A percentile compares a stretch with the other conserved stretches of the same genome.
phyloP scores from a whole-genome alignment of 2,329 filamentous ascomycete genomes.

The Trichoderma sp. region DNA sequence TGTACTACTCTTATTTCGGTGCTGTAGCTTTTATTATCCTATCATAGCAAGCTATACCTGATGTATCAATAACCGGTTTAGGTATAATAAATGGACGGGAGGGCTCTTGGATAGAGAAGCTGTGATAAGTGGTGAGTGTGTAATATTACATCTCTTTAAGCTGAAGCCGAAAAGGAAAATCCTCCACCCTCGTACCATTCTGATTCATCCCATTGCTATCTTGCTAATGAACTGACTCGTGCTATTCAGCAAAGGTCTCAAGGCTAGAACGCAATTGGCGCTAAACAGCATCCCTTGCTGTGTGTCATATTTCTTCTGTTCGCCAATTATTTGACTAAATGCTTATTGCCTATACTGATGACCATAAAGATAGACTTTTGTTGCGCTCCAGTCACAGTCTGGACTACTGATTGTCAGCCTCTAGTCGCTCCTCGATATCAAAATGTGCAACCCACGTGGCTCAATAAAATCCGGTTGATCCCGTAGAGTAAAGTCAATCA shows the following conservation, averaged over 20 bases:
- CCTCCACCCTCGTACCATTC: no score
- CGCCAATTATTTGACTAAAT: background rate
- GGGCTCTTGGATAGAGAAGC: background rate
- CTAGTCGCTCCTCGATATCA: no score
- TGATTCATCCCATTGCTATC: background rate
- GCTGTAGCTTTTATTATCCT: no score
- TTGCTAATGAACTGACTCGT: background rate
- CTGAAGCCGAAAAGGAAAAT: background rate
- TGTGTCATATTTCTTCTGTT: background rate
- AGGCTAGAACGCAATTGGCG: background rate
- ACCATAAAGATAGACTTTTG: no score
- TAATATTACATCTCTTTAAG: background rate
- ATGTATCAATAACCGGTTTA: background rate
- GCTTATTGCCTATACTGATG: no score
- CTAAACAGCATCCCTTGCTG: background rate
- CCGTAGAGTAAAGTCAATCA: background rate
- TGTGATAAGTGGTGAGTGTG: background rate
- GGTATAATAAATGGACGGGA: background rate
- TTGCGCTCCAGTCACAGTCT: no score
- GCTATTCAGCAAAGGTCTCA: background rate
- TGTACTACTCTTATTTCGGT: no score
- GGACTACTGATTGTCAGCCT: no score
- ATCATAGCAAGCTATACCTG: background rate
- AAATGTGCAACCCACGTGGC: background rate
- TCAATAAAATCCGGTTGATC: background rate